phyloP scores from a whole-genome alignment of 768 basidiomycete genomes.

The Lepiota brunneoincarnata region DNA sequence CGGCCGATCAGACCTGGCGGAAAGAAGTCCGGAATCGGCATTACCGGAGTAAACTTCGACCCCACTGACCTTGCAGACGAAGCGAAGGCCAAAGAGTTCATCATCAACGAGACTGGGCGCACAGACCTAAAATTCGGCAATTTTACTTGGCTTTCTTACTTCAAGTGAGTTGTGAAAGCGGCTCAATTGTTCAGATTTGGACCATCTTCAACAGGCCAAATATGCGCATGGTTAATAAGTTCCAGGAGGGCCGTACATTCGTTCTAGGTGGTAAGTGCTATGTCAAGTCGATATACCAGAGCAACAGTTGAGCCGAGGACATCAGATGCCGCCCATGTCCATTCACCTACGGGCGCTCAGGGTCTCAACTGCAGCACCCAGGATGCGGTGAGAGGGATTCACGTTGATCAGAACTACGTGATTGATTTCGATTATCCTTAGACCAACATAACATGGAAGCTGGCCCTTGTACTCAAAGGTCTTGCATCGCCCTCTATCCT shows the following conservation, averaged over 20 bases:
- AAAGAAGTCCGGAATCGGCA: constrained; percentile 22
- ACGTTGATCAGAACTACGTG: too few species aligned
- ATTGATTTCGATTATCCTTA: too few species aligned
- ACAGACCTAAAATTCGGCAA: constrained; percentile 29
- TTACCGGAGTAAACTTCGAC: constrained; percentile 18
- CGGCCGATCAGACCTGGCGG: too few species aligned
- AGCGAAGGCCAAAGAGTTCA: constrained; percentile 11
- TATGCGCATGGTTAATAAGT: constrained; percentile 42
- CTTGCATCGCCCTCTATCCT: constrained; percentile 25
- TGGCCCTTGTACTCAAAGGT: constrained; percentile 30
- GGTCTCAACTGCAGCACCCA: constrained; percentile 31
- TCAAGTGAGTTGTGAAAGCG: constrained; percentile 9
- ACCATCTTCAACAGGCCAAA: constrained; percentile 31
- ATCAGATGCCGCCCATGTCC: constrained; percentile 42
- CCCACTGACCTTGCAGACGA: constrained; percentile 15
- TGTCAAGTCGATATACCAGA: not conserved
- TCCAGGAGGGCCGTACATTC: constrained; percentile 38
- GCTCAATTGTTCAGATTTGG: not conserved
- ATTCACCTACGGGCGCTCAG: constrained; percentile 32
- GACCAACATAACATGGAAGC: constrained; percentile 36
- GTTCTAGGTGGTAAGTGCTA: constrained; percentile 36
- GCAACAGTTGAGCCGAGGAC: not conserved
- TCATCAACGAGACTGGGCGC: constrained; percentile 21
- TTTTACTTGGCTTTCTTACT: constrained; percentile 19
- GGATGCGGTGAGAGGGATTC: constrained; percentile 21